Conservation (phyloP, 1,284 basidiomycete species). For the Apiotrichum veenhuisii region DNA sequence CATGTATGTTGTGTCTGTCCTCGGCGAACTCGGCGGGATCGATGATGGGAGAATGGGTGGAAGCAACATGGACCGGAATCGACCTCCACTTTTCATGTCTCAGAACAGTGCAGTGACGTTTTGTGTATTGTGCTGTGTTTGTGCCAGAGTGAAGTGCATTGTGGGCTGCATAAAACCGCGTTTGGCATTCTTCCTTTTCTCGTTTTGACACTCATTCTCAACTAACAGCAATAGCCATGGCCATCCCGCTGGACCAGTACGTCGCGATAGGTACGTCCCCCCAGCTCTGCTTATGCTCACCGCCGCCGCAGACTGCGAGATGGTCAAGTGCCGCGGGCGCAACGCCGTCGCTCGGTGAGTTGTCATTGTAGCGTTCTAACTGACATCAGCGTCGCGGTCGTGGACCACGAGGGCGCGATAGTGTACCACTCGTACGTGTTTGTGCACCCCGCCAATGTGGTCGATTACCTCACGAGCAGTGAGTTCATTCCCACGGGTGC, state of each 20-base stretch:
- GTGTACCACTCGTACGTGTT: conserved; percentile 53
- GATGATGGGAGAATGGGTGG: too few species aligned
- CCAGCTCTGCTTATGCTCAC: not conserved
- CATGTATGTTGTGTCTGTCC: too few species aligned
- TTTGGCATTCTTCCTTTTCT: not conserved
- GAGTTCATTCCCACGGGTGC: not conserved
- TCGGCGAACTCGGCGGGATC: too few species aligned
- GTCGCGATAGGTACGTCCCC: conserved; percentile 31
- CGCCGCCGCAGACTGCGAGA: conserved; percentile 45
- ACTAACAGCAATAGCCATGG: conserved; percentile 6
- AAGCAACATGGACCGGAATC: too few species aligned
- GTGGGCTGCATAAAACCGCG: too few species aligned
- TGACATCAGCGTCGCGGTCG: conserved; percentile 46
- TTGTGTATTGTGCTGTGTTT: too few species aligned
- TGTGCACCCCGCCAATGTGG: conserved; percentile 51
- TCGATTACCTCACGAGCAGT: conserved; percentile 54
- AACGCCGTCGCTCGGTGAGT: conserved; percentile 9
- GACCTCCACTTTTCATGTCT: too few species aligned
- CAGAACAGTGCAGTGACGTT: too few species aligned
- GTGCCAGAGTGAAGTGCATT: too few species aligned
- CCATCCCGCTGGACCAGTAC: conserved; percentile 25
- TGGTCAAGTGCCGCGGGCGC: conserved; percentile 25
- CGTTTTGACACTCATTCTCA: not conserved
- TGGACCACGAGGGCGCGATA: conserved; percentile 52
- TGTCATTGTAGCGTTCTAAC: not conserved